These are phyloP conservation scores for Triticum urartu DNA, from an alignment of 176 grass and related monocot species.

Conservation along the genomic window DNA sequence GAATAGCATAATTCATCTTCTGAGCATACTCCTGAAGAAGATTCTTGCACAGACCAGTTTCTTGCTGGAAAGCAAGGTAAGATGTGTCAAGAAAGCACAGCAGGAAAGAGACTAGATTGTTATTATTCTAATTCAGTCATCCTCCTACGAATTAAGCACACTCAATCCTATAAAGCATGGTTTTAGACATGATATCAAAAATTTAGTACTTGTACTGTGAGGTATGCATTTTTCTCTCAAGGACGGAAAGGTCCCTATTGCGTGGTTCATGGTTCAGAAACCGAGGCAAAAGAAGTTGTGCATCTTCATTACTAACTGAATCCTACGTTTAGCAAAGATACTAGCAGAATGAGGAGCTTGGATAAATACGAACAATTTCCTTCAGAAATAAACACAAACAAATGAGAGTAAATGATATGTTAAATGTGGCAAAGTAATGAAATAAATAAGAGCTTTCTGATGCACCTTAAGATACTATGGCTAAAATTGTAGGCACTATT, in stretches of 20 bases:
- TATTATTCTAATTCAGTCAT: constrained; percentile 10
- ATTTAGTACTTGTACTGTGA: background rate
- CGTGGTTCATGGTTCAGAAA: background rate
- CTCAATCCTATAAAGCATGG: background rate
- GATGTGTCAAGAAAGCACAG: constrained; percentile 10
- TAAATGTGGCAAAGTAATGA: background rate
- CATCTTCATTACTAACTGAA: background rate
- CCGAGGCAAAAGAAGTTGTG: background rate
- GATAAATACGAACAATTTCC: background rate
- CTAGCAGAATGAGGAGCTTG: background rate
- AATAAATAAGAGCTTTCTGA: background rate
- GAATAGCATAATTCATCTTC: constrained; percentile 97
- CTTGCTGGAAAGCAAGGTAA: constrained; percentile 61
- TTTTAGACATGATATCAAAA: constrained; percentile 12
- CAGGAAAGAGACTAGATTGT: background rate
- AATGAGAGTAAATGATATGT: background rate
- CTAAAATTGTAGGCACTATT: background rate
- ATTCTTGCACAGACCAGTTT: constrained; percentile 97
- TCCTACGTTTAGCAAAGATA: background rate
- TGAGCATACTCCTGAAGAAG: constrained; percentile 97
- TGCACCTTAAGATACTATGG: background rate
- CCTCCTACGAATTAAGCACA: background rate
- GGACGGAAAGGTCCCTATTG: background rate
- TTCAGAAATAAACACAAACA: background rate
- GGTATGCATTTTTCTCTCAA: background rate